These are phyloP conservation scores for Meredithiella fracta DNA, from an alignment of 2,329 filamentous ascomycete species.

Conservation along the genomic window DNA sequence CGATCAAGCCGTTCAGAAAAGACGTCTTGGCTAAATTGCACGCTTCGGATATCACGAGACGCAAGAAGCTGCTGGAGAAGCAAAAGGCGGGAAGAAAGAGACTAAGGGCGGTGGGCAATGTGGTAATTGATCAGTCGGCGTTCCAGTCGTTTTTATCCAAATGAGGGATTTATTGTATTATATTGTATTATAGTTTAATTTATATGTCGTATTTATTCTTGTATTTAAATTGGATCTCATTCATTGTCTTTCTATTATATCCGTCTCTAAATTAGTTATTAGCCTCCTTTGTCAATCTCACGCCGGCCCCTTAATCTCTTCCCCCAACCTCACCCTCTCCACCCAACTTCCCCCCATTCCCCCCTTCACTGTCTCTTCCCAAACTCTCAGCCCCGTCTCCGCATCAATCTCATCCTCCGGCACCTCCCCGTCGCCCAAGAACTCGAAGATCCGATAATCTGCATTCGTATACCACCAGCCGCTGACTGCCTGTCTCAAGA, in stretches of 20 bases:
- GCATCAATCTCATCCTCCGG: conserved; percentile 15
- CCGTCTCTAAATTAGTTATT: no score
- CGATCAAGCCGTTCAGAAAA: conserved; percentile 90
- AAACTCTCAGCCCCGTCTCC: conserved; percentile 27
- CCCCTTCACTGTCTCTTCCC: conserved; percentile 24
- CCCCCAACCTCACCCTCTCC: conserved; percentile 19
- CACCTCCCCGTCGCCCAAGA: conserved; percentile 18
- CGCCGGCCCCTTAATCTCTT: conserved; percentile 7
- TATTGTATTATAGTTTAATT: background rate
- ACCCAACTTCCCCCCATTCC: conserved; percentile 24
- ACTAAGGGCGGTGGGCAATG: conserved; percentile 69
- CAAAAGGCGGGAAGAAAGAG: conserved; percentile 92
- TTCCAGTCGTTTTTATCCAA: conserved; percentile 91
- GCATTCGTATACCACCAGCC: conserved; percentile 42
- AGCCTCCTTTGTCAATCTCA: background rate
- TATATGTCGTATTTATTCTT: background rate
- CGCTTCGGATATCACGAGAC: conserved; percentile 67
- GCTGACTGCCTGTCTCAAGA: conserved; percentile 40
- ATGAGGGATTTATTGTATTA: conserved; percentile 21
- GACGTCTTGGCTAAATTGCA: conserved; percentile 89
- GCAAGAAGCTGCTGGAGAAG: conserved; percentile 81
- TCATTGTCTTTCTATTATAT: no score
- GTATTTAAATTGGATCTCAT: no score
- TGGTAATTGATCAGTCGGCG: conserved; percentile 88
- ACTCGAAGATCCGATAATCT: conserved; percentile 48